Evolutionary conservation across 305 asterid species (phyloP), one percentile per base, ranked within the genome.

Genomic region (Fraxinus nigra): DNA sequence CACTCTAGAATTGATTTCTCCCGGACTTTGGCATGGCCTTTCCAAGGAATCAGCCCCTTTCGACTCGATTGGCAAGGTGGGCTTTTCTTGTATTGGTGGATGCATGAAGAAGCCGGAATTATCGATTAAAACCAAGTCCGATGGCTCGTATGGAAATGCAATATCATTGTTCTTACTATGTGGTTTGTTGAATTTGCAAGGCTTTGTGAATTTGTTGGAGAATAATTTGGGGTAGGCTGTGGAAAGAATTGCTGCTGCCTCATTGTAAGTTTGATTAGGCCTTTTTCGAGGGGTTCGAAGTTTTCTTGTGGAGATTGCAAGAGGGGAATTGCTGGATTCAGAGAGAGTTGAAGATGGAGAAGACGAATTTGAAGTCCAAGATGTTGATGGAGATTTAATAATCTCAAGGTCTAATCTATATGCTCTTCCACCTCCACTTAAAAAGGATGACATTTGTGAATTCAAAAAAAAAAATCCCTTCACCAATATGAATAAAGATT

Each of bases 301-400:
- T 72, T 95, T 95, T 48, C 98, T 70, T 0, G 97, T 95, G 76
- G 94, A 85, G 92, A 95, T 90, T 43, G 89, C 87, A 3, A 87
- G 79, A 0, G 93, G 95, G 48, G 92, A 90, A 65, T 93, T 92
- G 88, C 94, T 92, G 37, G 98, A 88, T 82, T 95, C 98, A 0
- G 98, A 92, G 73, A 95, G 90, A 1, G 98, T 92, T 10, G 99
- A 95, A 0, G 99, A 92, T 0, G 99, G 97, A 0, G 98, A 95
- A 0, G 98, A 85, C 38, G 90, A 89, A 48, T 86, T 82, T 40
- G 92, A 89, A 7, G 84, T 65, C 90, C 90, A 87, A 26, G 90
- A 86, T 0, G 86, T 79, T 22, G 87, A 82, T 59, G 90, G 87
- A 37, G 92, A 89, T 79, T 85, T 87, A 14, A 87, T 86, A 11